A percentile compares a stretch with the other conserved stretches of the same genome.
Conservation (phyloP, 306 rosid genomes). For the Prunus salicina region DNA sequence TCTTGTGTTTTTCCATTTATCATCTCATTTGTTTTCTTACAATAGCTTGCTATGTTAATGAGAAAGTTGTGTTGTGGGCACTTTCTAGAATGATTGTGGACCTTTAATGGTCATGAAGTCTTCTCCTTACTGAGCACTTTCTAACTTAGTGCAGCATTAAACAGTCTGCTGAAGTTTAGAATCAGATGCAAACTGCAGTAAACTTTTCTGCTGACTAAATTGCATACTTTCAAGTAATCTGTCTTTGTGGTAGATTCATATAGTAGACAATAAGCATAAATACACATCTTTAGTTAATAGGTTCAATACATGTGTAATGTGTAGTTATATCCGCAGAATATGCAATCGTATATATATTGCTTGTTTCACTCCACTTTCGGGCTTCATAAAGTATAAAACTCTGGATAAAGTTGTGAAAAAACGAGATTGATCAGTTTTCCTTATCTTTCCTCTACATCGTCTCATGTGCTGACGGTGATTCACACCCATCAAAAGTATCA, state of each 20-base stretch:
- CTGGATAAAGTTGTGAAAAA: neutral
- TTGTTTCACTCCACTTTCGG: neutral
- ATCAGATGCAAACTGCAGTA: neutral
- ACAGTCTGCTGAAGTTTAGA: conserved; percentile 4
- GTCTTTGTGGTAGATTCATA: conserved; percentile 3
- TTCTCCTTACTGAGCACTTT: neutral
- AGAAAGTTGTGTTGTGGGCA: neutral
- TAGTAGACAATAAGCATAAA: neutral
- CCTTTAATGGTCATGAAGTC: neutral
- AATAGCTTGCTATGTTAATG: conserved; percentile 11
- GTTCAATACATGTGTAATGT: neutral
- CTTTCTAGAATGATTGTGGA: neutral
- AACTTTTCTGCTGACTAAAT: neutral
- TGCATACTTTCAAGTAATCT: neutral
- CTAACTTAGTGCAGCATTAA: neutral
- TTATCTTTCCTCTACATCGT: neutral
- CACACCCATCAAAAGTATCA: neutral
- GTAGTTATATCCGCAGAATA: neutral
- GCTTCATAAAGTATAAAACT: neutral
- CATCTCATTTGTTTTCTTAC: conserved; percentile 6
- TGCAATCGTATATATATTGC: neutral
- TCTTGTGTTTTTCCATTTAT: neutral
- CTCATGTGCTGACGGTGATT: conserved; percentile 3
- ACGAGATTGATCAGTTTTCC: neutral
- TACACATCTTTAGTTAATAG: neutral